Evolutionary conservation across 176 grass and related monocot genomes (phyloP).

Genomic region (Oryza rufipogon): DNA sequence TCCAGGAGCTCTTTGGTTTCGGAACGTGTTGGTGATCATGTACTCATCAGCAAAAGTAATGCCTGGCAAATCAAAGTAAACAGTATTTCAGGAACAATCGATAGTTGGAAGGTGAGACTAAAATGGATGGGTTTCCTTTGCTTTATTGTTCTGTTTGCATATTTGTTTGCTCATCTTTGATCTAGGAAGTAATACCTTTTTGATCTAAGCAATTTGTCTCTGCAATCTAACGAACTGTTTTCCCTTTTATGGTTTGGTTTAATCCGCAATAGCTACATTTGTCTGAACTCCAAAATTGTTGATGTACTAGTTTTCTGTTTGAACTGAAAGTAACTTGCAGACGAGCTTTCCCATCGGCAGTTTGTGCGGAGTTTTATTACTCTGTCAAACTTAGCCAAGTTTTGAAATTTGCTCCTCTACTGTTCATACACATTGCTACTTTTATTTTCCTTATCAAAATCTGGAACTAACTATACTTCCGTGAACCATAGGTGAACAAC

Average conservation of each 20-base stretch:
- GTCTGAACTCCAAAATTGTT: background rate
- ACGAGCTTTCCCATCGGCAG: background rate
- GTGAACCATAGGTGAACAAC: conserved; percentile 52
- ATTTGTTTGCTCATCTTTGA: background rate
- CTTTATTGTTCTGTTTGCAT: background rate
- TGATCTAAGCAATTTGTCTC: background rate
- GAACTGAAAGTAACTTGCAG: background rate
- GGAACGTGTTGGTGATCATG: conserved; percentile 56
- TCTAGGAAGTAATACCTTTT: background rate
- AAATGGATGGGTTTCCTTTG: background rate
- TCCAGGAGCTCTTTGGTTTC: conserved; percentile 44
- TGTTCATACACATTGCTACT: background rate
- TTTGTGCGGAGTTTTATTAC: background rate
- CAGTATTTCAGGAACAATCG: conserved; percentile 75
- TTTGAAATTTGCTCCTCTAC: background rate
- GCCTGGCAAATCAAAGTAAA: conserved; percentile 85
- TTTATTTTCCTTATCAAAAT: background rate
- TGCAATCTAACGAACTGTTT: background rate
- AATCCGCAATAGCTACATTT: background rate
- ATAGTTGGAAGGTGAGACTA: conserved; percentile 81
- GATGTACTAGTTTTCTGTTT: background rate
- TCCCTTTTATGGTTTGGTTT: background rate
- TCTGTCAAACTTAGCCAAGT: background rate
- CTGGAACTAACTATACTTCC: background rate
- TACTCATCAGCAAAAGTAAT: conserved; percentile 62